phyloP scores from a whole-genome alignment of 768 basidiomycete genomes.

The Roridomyces roridus region DNA sequence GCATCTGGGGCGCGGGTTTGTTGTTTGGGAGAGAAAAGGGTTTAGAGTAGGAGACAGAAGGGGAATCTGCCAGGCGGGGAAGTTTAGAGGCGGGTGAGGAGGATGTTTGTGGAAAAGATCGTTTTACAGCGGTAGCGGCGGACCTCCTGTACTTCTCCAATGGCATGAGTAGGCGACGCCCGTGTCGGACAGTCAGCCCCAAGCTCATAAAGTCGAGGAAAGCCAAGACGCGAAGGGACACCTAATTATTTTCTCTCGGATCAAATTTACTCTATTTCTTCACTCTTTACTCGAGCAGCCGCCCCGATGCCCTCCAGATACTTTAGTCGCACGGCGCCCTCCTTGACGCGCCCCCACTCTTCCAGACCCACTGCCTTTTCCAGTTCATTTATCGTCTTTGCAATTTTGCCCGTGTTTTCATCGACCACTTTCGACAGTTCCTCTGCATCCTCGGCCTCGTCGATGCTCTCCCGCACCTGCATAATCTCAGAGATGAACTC shows the following conservation, averaged over 20 bases:
- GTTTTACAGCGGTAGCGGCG: slow-evolving; percentile 46
- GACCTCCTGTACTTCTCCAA: slow-evolving; percentile 44
- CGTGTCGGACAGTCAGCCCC: slow-evolving; percentile 50
- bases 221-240: background rate
- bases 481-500: slow-evolving; percentile 79
- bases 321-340: slow-evolving; percentile 68
- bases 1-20: slow-evolving; percentile 33
- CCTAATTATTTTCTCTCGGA: background rate
- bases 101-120: slow-evolving; percentile 51
- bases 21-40: slow-evolving; percentile 25
- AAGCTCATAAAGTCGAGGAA: slow-evolving; percentile 50
- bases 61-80: slow-evolving; percentile 33
- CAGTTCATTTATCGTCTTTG: slow-evolving; percentile 50
- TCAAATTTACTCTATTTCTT: too few relatives aligned
- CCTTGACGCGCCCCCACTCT: slow-evolving; percentile 65
- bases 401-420: slow-evolving; percentile 67
- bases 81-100: slow-evolving; percentile 33
- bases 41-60: slow-evolving; percentile 30
- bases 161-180: slow-evolving; percentile 68
- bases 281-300: slow-evolving; percentile 45
- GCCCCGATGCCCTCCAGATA: slow-evolving; percentile 73
- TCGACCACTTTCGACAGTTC: slow-evolving; percentile 58
- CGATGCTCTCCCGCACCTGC: slow-evolving; percentile 79
- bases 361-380: slow-evolving; percentile 52
- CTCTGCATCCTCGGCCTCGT: slow-evolving; percentile 57